phyloP scores from a whole-genome alignment of 768 basidiomycete genomes.

The Serendipita sp. region DNA sequence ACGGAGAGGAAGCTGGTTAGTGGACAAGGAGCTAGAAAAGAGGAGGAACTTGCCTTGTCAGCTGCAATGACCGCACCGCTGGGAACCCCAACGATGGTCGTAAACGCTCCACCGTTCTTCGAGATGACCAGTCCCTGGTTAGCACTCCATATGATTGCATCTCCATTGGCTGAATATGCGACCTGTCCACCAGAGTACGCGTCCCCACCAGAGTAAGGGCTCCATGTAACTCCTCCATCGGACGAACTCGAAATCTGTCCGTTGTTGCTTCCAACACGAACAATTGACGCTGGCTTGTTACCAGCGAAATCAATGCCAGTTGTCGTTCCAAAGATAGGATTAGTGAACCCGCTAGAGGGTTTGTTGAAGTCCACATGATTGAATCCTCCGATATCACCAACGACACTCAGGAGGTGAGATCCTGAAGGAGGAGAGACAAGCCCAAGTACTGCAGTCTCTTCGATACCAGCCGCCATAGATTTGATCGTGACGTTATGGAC shows the following conservation, averaged over 20 bases:
- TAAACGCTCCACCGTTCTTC: slow-evolving; percentile 32
- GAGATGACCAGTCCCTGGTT: slow-evolving; percentile 33
- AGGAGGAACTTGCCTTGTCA: slow-evolving; percentile 28
- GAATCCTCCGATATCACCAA: slow-evolving; percentile 41
- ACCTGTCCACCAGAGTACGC: slow-evolving; percentile 16
- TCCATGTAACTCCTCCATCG: slow-evolving; percentile 39
- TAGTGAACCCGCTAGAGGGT: slow-evolving; percentile 25
- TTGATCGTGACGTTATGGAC: slow-evolving; percentile 41
- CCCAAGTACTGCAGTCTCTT: slow-evolving; percentile 42
- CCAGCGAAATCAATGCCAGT: slow-evolving; percentile 41
- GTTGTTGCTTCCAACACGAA: slow-evolving; percentile 24
- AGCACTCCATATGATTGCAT: slow-evolving; percentile 39
- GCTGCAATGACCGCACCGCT: slow-evolving; percentile 40
- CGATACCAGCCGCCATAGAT: slow-evolving; percentile 46
- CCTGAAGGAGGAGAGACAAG: slow-evolving; percentile 49
- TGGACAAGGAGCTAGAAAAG: background rate
- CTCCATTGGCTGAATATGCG: slow-evolving; percentile 35
- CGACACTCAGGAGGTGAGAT: slow-evolving; percentile 34
- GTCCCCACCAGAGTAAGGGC: slow-evolving; percentile 8
- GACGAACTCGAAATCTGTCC: slow-evolving; percentile 44
- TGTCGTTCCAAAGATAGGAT: slow-evolving; percentile 27
- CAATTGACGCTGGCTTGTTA: slow-evolving; percentile 31
- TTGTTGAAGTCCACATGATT: slow-evolving; percentile 27
- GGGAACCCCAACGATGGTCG: slow-evolving; percentile 35
- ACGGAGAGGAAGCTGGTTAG: background rate